Conservation (phyloP, 306 rosid species). For the Ammopiptanthus mongolicus region DNA sequence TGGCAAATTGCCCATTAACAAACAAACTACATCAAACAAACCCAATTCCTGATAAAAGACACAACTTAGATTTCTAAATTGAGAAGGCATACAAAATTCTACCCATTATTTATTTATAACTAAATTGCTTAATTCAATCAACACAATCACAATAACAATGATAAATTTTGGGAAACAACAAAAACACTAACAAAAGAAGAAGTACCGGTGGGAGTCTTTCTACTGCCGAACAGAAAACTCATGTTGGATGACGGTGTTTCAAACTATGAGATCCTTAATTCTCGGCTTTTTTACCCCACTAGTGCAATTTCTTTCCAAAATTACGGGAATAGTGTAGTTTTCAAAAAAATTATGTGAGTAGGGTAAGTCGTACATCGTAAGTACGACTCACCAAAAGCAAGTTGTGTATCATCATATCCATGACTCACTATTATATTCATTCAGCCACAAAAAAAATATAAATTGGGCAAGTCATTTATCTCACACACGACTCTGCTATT, state of each 20-base stretch:
- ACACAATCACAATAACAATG: background rate
- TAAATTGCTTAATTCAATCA: background rate
- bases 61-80: background rate
- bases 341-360: too few species aligned
- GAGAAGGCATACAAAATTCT: background rate
- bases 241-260: conserved; percentile 19
- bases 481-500: too few species aligned
- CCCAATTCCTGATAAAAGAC: background rate
- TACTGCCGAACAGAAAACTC: conserved; percentile 77
- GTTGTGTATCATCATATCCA: too few species aligned
- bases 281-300: too few species aligned
- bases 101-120: background rate
- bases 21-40: conserved; percentile 1
- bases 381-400: too few species aligned
- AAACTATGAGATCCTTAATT: background rate
- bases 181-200: background rate
- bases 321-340: too few species aligned
- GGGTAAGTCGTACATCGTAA: too few species aligned
- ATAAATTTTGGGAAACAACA: background rate
- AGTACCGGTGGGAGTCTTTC: conserved; percentile 76
- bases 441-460: too few species aligned
- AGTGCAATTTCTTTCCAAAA: too few species aligned
- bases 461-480: too few species aligned
- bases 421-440: too few species aligned
- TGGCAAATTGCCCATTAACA: background rate